Evolutionary conservation across 805 yeast genomes (phyloP).

Genomic region (Wickerhamiella azymoides): DNA sequence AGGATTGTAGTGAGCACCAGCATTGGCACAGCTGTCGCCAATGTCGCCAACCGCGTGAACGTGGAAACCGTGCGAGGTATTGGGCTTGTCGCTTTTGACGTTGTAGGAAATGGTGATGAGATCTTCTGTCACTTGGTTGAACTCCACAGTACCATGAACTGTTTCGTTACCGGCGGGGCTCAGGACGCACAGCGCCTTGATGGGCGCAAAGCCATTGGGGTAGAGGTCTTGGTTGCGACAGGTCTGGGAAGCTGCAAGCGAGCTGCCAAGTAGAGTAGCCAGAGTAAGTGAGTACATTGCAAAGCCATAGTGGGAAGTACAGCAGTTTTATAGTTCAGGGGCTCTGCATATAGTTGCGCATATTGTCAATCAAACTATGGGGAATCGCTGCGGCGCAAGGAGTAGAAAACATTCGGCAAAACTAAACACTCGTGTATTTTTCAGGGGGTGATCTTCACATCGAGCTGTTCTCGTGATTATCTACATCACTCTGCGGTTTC

Average conservation of each 20-base stretch:
- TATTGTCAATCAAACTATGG: neutral
- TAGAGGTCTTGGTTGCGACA: neutral
- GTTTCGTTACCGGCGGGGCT: slow-evolving; percentile 1
- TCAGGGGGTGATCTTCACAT: neutral
- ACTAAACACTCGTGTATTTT: neutral
- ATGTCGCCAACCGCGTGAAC: slow-evolving; percentile 4
- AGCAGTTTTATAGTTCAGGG: neutral
- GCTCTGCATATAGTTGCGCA: neutral
- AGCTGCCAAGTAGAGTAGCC: neutral
- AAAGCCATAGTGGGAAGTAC: neutral
- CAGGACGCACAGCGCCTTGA: slow-evolving; percentile 3
- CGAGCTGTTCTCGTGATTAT: too few relatives aligned
- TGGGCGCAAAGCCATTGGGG: neutral
- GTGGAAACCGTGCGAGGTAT: slow-evolving; percentile 7
- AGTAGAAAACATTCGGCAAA: too few relatives aligned
- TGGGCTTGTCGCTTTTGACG: slow-evolving; percentile 6
- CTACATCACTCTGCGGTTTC: too few relatives aligned
- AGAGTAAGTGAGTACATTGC: neutral
- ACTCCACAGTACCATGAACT: neutral
- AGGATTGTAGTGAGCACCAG: slow-evolving; percentile 97
- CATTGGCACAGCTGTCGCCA: slow-evolving; percentile 70
- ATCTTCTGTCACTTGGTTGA: slow-evolving; percentile 1
- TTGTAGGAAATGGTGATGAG: slow-evolving; percentile 24
- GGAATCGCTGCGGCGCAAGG: too few relatives aligned
- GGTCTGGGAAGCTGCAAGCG: neutral